A percentile compares a stretch with the other conserved stretches of the same genome.
Conservation (phyloP, 306 rosid genomes). For the Castanea mollissima region DNA sequence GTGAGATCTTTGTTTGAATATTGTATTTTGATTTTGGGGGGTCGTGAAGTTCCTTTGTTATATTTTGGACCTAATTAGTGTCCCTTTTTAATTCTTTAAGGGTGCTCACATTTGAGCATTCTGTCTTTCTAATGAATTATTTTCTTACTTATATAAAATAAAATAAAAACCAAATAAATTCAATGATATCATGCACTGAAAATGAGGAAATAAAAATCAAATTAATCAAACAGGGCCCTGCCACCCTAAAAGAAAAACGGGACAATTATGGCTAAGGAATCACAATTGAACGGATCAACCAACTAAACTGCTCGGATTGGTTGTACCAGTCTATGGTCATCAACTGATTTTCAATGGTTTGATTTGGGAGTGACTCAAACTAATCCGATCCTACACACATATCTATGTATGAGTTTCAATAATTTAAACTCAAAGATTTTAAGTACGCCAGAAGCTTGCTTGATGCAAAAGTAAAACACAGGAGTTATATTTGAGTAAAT, state of each 20-base stretch:
- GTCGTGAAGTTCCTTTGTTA: too few relatives aligned
- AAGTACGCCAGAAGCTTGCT: not conserved
- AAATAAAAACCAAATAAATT: not conserved
- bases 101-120: too few relatives aligned
- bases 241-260: not conserved
- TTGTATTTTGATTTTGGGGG: too few relatives aligned
- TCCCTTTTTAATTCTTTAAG: too few relatives aligned
- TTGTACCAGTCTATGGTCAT: not conserved
- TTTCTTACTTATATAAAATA: too few relatives aligned
- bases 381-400: not conserved
- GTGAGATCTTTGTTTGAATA: too few relatives aligned
- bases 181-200: not conserved
- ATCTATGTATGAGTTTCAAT: too few relatives aligned
- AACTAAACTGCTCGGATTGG: not conserved
- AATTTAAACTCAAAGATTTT: not conserved
- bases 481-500: slow-evolving; percentile 13
- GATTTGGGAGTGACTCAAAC: not conserved
- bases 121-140: too few relatives aligned
- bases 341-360: not conserved
- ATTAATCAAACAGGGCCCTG: not conserved
- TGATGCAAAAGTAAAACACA: not conserved
- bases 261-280: not conserved
- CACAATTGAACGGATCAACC: not conserved
- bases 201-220: not conserved
- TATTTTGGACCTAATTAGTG: too few relatives aligned